phyloP scores from a whole-genome alignment of 352 stramenopile genomes.

The Phytophthora multivora region DNA sequence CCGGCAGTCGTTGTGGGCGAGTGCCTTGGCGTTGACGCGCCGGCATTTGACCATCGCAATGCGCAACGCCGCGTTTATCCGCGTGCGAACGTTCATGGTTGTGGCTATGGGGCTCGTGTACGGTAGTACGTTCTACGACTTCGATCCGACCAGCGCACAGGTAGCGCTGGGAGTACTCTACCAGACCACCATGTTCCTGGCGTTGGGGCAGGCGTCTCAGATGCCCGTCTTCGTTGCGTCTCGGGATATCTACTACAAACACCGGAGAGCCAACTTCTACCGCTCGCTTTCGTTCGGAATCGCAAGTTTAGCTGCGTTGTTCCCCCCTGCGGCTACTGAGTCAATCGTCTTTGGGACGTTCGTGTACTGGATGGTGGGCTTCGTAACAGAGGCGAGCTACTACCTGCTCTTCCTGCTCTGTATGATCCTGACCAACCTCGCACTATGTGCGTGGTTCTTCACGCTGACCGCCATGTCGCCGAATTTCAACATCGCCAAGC shows the following conservation, averaged over 20 bases:
- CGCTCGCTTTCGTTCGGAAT: constrained; percentile 58
- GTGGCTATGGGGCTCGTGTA: constrained; percentile 37
- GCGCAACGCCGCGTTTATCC: constrained; percentile 29
- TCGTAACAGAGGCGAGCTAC: constrained; percentile 25
- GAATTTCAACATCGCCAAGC: constrained; percentile 35
- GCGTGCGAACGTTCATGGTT: constrained; percentile 24
- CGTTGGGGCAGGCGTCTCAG: constrained; percentile 56
- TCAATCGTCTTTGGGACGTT: constrained; percentile 72
- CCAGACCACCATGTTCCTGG: constrained; percentile 66
- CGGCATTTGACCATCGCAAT: constrained; percentile 54
- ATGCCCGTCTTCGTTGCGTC: constrained; percentile 64
- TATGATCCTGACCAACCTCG: constrained; percentile 27
- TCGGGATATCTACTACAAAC: constrained; percentile 68
- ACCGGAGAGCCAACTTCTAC: constrained; percentile 88
- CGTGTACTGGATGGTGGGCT: constrained; percentile 89
- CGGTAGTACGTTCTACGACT: constrained; percentile 31
- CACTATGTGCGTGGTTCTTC: constrained; percentile 34
- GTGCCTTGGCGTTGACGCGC: constrained; percentile 31
- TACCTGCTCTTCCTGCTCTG: constrained; percentile 25
- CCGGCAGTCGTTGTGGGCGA: constrained; percentile 56
- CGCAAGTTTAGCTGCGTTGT: constrained; percentile 11
- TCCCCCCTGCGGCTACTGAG: constrained; percentile 43
- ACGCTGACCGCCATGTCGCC: constrained; percentile 28
- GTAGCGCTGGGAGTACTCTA: constrained; percentile 66
- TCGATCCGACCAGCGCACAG: constrained; percentile 29